A percentile compares a stretch with the other conserved stretches of the same genome.
Conservation (phyloP, 495 filamentous ascomycete genomes). For the Pseudoneurospora amorphoporcata region DNA sequence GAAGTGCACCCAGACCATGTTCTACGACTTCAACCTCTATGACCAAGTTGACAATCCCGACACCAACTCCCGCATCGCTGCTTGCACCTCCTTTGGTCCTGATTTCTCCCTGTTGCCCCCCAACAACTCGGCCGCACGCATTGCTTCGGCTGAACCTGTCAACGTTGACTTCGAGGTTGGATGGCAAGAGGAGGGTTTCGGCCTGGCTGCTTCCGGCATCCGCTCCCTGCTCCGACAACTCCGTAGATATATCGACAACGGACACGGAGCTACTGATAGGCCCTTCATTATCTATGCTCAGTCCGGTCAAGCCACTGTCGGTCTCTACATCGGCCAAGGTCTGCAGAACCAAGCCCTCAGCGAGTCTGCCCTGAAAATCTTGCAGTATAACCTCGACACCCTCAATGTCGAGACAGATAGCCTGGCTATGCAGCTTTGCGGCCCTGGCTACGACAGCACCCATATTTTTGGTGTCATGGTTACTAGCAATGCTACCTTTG, state of each 20-base stretch:
- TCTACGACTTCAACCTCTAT: slow-evolving; percentile 23
- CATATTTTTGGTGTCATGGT: slow-evolving; percentile 28
- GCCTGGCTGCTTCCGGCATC: not conserved
- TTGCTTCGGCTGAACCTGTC: not conserved
- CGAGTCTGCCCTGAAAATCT: slow-evolving; percentile 11
- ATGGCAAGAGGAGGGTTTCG: slow-evolving; percentile 1
- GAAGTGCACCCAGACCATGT: slow-evolving; percentile 19
- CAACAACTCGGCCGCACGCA: not conserved
- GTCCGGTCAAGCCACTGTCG: slow-evolving; percentile 4
- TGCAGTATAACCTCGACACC: slow-evolving; percentile 10
- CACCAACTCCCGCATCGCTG: slow-evolving; percentile 19
- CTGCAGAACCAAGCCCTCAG: slow-evolving; percentile 18
- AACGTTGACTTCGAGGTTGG: slow-evolving; percentile 2
- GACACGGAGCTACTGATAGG: not conserved
- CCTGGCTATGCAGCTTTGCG: slow-evolving; percentile 31
- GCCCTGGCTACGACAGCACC: slow-evolving; percentile 9
- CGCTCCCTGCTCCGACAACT: slow-evolving; percentile 2
- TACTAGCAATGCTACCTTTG: slow-evolving; percentile 22
- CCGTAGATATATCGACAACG: slow-evolving; percentile 2
- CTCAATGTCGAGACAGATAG: slow-evolving; percentile 7
- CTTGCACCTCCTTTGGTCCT: slow-evolving; percentile 23
- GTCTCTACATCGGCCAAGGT: slow-evolving; percentile 14
- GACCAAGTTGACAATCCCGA: slow-evolving; percentile 21
- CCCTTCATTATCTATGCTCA: slow-evolving; percentile 6
- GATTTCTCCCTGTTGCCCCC: not conserved